A percentile compares a stretch with the other conserved stretches of the same genome.
These are phyloP conservation scores for Chlorella ohadii DNA, from an alignment of 139 green algal species.

Conservation along the genomic window DNA sequence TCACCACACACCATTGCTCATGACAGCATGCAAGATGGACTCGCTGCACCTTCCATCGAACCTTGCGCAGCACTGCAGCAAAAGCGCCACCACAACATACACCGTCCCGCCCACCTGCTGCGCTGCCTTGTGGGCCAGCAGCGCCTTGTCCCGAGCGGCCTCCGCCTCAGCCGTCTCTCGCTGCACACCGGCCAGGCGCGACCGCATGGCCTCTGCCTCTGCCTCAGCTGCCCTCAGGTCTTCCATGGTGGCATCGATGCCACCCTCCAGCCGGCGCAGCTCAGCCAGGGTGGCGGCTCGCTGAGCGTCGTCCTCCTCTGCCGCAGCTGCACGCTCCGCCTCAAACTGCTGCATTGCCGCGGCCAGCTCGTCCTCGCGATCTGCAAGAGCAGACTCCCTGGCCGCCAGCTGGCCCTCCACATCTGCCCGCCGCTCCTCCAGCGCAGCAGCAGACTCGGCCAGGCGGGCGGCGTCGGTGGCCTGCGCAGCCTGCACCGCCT, in stretches of 20 bases:
- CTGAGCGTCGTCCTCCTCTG: constrained; percentile 42
- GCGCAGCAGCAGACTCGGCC: constrained; percentile 24
- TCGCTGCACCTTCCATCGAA: too few species aligned
- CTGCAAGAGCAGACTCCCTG: constrained; percentile 23
- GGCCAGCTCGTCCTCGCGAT: constrained; percentile 34
- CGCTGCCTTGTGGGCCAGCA: constrained; percentile 34
- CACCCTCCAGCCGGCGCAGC: constrained; percentile 38
- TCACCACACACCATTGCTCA: too few species aligned
- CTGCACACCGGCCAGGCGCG: constrained; percentile 24
- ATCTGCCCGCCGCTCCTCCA: constrained; percentile 18
- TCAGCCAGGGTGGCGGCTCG: constrained; percentile 23
- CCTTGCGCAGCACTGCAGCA: too few species aligned
- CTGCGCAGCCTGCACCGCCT: constrained; percentile 11
- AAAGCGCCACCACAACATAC: not conserved
- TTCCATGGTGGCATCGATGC: constrained; percentile 19
- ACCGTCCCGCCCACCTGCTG: constrained; percentile 6
- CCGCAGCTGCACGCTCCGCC: constrained; percentile 7
- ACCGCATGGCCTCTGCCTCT: constrained; percentile 35
- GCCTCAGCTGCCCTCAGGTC: constrained; percentile 38
- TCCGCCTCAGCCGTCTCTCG: constrained; percentile 37
- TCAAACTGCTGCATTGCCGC: constrained; percentile 19
- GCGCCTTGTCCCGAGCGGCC: constrained; percentile 35
- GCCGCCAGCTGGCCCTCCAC: constrained; percentile 5
- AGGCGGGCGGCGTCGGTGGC: constrained; percentile 34
- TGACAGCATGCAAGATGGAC: too few species aligned